Base-by-base conservation (phyloP, 1,284 basidiomycete species). In the Malassezia psittaci region DNA sequence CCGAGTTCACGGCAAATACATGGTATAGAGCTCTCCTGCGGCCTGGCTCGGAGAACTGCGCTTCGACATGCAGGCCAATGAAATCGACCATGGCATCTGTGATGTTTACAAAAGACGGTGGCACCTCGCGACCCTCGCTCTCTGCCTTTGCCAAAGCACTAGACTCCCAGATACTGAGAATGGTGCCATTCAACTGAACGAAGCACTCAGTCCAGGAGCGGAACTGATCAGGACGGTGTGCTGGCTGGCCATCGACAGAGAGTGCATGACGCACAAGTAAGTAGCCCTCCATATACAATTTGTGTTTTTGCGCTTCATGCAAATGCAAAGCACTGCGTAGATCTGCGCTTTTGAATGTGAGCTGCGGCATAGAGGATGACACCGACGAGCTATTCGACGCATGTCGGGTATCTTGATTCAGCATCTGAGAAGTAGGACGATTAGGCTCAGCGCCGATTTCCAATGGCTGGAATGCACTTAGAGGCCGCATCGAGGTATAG, bases 1-100 rank as follows among this genome's bases (percentile, higher is more conserved):
- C 91, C 10, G 88, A 93, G 75, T 94, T 98, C 67, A 98, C 81
- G 0, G 89, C 89, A 59, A 94, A 82, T 46, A 94, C 87, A 69
- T 74, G 71, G 51, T 72, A 68, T 41, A 88, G 88, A 0, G 81
- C 76, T 41, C 79, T 78, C 1, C 79, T 77, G 33, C 77, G 75
- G n/a, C 76, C 77, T 34, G 76, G 75, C 0, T 77, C 75, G 36
- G 77, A 73, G 47, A 78, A 76, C 5, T 76, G 75, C 3, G 79
- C 78, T 24, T 80, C 78, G 24, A 78, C 77, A 2, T 80, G 75
- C 32, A 79, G 76, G 32, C 79, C 77, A 54, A 80, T 77, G 9
- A 79, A 76, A 68, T 81, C 80, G 46, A 79, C 77, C 13, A 79
- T 77, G 82, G 86, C 85, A 76, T 90, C 88, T 10, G 86, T 89